These are phyloP conservation scores for Colletotrichum sp. DNA, from an alignment of 2,329 filamentous ascomycete genomes.

Conservation along the genomic window DNA sequence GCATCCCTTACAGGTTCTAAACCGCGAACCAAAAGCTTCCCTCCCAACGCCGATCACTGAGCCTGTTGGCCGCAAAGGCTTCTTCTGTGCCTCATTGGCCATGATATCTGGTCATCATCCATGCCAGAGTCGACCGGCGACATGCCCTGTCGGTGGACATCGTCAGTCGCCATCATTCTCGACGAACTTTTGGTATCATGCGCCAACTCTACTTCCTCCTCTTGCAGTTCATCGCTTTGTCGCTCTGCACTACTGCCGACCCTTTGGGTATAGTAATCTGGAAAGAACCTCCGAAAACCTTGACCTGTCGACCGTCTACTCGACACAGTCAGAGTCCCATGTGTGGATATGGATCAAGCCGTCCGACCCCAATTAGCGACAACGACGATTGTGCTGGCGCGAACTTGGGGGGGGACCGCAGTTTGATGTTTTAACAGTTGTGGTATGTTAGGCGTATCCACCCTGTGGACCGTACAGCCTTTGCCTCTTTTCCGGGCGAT, in stretches of 20 bases:
- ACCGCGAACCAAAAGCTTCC: not conserved
- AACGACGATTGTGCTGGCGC: not conserved
- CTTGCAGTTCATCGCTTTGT: not conserved
- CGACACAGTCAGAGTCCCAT: not conserved
- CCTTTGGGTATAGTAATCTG: not conserved
- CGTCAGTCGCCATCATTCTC: conserved; percentile 4
- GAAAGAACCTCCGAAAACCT: not conserved
- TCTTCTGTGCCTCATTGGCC: not conserved
- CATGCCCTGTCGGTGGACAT: conserved; percentile 14
- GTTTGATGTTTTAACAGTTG: not conserved
- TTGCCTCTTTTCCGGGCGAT: conserved; percentile 58
- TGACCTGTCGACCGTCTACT: not conserved
- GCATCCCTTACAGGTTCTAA: not conserved
- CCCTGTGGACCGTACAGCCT: conserved; percentile 50
- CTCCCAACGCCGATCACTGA: conserved; percentile 8
- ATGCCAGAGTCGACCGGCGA: not conserved
- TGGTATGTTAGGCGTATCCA: conserved; percentile 38
- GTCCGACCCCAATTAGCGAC: not conserved
- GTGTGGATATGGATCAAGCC: not conserved
- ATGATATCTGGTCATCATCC: not conserved
- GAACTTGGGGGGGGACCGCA: not conserved
- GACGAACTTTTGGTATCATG: not conserved
- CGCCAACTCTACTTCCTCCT: not conserved
- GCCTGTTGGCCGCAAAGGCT: not conserved
- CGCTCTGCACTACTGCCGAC: not conserved